Evolutionary conservation across 202 grass and related monocot genomes (phyloP).

Genomic region (Setaria italica): DNA sequence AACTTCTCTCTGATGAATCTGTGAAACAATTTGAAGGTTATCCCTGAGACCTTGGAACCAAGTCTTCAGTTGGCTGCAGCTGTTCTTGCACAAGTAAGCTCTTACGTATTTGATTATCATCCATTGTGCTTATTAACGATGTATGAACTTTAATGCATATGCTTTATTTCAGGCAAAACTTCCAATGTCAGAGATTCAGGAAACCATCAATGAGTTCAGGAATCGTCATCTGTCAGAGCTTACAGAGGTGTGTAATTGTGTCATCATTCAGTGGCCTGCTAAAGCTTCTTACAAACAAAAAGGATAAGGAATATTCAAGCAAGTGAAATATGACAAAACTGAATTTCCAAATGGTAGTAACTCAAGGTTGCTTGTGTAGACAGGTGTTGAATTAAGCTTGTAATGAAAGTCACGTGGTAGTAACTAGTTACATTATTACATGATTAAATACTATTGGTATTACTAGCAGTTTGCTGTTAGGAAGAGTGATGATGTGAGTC

Average conservation of each 20-base stretch:
- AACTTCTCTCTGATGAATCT: constrained; percentile 28
- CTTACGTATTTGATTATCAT: not conserved
- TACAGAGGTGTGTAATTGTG: constrained; percentile 70
- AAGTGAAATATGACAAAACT: not conserved
- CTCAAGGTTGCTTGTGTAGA: not conserved
- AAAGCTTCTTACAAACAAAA: constrained; percentile 16
- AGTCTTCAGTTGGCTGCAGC: constrained; percentile 98
- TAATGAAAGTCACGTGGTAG: not conserved
- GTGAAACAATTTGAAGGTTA: constrained; percentile 68
- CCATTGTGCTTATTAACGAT: constrained; percentile 13
- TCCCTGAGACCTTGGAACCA: constrained; percentile 98
- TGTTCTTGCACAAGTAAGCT: constrained; percentile 92
- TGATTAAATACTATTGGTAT: not conserved
- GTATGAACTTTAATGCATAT: constrained; percentile 27
- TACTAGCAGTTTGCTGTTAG: not conserved
- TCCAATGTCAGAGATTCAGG: constrained; percentile 93
- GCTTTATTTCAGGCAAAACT: constrained; percentile 73
- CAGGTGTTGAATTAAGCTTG: not conserved
- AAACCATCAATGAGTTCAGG: constrained; percentile 93
- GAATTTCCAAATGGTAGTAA: not conserved
- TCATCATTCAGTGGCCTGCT: constrained; percentile 27
- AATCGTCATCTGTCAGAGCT: constrained; percentile 94
- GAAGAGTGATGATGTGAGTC: not conserved
- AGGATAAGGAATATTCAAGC: not conserved
- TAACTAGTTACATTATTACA: not conserved